These are phyloP conservation scores for Rachicladosporium sp. DNA, from an alignment of 2,329 filamentous ascomycete genomes.

Conservation along the genomic window DNA sequence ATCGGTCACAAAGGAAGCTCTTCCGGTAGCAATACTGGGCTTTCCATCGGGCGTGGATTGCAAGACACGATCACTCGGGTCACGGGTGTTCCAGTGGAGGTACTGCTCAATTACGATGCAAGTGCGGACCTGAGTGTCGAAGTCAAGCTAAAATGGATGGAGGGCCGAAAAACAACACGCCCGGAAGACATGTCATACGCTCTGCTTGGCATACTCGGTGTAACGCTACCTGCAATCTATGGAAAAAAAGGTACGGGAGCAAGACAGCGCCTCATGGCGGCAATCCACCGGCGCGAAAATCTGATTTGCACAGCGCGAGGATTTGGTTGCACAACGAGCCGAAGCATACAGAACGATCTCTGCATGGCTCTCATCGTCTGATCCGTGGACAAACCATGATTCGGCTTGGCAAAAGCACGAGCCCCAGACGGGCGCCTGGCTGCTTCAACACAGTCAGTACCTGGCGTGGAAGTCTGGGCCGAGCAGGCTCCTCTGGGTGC, in stretches of 20 bases:
- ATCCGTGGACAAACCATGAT: constrained; percentile 12
- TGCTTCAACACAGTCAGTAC: constrained; percentile 9
- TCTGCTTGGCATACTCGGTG: constrained; percentile 5
- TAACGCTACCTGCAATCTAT: neutral
- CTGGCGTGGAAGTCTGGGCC: constrained; percentile 9
- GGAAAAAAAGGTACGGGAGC: neutral
- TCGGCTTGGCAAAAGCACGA: constrained; percentile 10
- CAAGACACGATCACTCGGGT: neutral
- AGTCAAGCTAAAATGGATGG: constrained; percentile 7
- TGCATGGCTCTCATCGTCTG: constrained; percentile 9
- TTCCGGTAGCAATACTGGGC: neutral
- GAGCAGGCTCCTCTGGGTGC: constrained; percentile 11
- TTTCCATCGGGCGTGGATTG: neutral
- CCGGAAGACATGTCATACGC: constrained; percentile 9
- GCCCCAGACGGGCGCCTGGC: constrained; percentile 12
- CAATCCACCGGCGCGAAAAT: neutral
- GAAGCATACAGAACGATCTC: constrained; percentile 4
- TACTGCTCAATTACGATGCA: constrained; percentile 5
- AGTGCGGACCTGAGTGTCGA: constrained; percentile 3
- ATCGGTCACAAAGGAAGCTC: constrained; percentile 12
- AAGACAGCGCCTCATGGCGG: constrained; percentile 6
- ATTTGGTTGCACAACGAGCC: neutral
- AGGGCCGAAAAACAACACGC: constrained; percentile 5
- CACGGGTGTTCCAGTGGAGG: constrained; percentile 6
- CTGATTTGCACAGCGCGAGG: no score